Conservation (phyloP, 1,284 basidiomycete genomes). For the Papiliotrema flavescens region DNA sequence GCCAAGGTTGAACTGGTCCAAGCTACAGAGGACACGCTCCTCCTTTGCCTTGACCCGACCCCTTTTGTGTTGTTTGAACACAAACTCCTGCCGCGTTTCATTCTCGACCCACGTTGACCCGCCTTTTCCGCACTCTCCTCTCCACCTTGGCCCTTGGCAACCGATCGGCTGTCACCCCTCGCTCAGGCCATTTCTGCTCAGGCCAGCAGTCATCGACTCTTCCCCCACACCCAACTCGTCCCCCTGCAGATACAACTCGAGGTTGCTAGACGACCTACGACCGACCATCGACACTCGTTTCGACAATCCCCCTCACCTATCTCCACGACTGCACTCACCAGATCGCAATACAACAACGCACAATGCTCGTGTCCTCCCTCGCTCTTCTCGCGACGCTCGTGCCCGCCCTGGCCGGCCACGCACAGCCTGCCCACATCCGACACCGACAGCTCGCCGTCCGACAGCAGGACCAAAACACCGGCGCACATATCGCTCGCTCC, state of each 20-base stretch:
- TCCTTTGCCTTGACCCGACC: too few species aligned
- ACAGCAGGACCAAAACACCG: constrained; percentile 2
- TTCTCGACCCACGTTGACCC: not conserved
- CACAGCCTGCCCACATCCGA: constrained; percentile 21
- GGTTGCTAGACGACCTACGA: not conserved
- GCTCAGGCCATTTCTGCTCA: too few species aligned
- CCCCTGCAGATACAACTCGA: too few species aligned
- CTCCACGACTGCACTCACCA: not conserved
- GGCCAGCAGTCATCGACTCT: too few species aligned
- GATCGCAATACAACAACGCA: not conserved
- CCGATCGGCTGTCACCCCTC: too few species aligned
- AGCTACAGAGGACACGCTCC: too few species aligned
- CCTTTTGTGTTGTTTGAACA: too few species aligned
- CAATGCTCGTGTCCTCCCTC: constrained; percentile 29
- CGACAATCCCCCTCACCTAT: not conserved
- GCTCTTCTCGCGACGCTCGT: constrained; percentile 28
- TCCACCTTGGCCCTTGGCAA: too few species aligned
- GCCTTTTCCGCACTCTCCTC: constrained; percentile 7
- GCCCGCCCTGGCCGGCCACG: constrained; percentile 24
- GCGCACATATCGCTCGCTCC: constrained; percentile 11
- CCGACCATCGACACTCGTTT: constrained; percentile 4
- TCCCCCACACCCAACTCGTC: too few species aligned
- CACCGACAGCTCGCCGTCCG: constrained; percentile 21
- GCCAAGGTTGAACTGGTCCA: too few species aligned
- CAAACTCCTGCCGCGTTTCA: not conserved